Evolutionary conservation across 805 yeast species (phyloP), one percentile per base, ranked within the genome.

Genomic region (Sugiyamaella americana): DNA sequence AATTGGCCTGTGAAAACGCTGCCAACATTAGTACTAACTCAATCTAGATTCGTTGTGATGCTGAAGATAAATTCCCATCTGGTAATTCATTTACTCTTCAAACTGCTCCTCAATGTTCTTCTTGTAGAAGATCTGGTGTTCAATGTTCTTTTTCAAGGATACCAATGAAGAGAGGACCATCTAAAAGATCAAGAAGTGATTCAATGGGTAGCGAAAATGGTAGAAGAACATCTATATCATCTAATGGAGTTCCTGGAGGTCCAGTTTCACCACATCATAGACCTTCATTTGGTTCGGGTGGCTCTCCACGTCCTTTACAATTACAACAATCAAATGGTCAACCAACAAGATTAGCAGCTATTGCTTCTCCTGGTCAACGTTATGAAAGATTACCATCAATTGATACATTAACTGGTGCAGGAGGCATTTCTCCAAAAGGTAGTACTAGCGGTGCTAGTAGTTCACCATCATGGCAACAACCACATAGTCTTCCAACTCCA

Each of bases 141-240:
- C 63, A 61, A 22, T 79, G 84, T 62, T 67, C 78, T 5, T 79
- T 78, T 55, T 69, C 75, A 20, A 67, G 84, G 29, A 65, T 75
- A 21, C 84, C 83, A 22, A 64, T 79, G 58, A 79, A 79, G 53
- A 65, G 84, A 45, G 84, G 84, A 1, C 84, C 84, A 2, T 69
- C 79, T 1, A 78, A 76, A 55, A 79, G 82, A 22, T 30, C 24
- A 13, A 38, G 41, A 13, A 21, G 29, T 18, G 41, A 21, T 11
- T 35, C 37, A 10, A 5, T 35, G 20, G 37, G 18, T n/a, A 21
- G 43, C 17, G 38, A 18, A n/a, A 4, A n/a, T 20, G 11, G 23
- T 29, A 8, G 32, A 13, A 26, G 32, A 26, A 26, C 8, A 8
- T 26, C 32, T 8, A 8, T 26, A 13, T 13, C 32, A 26, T 26